phyloP scores from a whole-genome alignment of 2,329 filamentous ascomycete genomes.

The Aureobasidium namibiae region DNA sequence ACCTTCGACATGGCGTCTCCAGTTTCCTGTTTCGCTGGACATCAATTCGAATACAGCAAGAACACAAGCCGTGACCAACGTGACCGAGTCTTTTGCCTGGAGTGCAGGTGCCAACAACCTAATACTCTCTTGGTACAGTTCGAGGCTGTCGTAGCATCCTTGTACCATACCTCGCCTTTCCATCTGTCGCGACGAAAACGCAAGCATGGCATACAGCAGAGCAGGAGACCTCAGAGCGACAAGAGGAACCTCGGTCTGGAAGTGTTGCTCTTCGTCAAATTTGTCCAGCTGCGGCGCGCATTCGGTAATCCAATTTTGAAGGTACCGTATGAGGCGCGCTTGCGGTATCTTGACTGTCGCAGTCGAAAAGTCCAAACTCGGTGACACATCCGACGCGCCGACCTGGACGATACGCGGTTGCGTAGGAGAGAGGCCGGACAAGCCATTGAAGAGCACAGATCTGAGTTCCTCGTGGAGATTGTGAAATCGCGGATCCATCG shows the following conservation, averaged over 20 bases:
- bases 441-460: conserved; percentile 3
- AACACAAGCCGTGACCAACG: neutral
- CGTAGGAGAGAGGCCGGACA: neutral
- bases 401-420: neutral
- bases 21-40: conserved; percentile 3
- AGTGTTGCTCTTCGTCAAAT: conserved; percentile 3
- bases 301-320: conserved; percentile 1
- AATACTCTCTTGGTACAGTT: conserved; percentile 4
- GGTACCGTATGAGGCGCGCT: neutral
- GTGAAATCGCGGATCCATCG: conserved; percentile 1
- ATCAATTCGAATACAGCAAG: conserved; percentile 2
- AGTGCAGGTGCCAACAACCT: neutral
- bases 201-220: conserved; percentile 1
- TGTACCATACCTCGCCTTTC: neutral
- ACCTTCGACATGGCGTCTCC: conserved; percentile 6
- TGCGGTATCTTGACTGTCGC: conserved; percentile 4
- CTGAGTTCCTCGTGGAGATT: conserved; percentile 4
- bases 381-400: neutral
- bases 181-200: conserved; percentile 5
- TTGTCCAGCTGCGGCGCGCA: conserved; percentile 6
- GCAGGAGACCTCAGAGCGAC: conserved; percentile 1
- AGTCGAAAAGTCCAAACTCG: neutral
- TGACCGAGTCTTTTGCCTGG: neutral
- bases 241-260: neutral
- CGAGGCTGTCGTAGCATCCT: conserved; percentile 1